A percentile compares a stretch with the other conserved stretches of the same genome.
phyloP scores from a whole-genome alignment of 305 asterid genomes.

The Fraxinus paxiana region DNA sequence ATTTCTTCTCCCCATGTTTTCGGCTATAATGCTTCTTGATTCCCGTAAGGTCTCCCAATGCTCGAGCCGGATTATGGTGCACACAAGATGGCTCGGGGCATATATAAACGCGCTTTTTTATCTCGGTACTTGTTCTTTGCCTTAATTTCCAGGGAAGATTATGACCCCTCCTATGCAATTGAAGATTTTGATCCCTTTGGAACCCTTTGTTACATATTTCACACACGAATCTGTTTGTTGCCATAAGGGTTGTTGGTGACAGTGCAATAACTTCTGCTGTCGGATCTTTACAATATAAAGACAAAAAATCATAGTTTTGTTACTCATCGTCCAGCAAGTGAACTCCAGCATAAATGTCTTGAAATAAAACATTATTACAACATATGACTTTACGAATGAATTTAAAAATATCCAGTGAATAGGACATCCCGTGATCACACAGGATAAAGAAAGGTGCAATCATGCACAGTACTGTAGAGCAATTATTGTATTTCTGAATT shows the following conservation, averaged over 20 bases:
- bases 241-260: slow-evolving; percentile 82
- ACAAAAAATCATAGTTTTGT: neutral
- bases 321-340: neutral
- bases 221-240: slow-evolving; percentile 78
- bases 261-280: slow-evolving; percentile 79
- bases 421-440: slow-evolving; percentile 7
- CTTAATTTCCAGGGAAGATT: slow-evolving; percentile 87
- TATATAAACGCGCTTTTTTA: slow-evolving; percentile 66
- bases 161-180: slow-evolving; percentile 77
- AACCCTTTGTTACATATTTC: slow-evolving; percentile 83
- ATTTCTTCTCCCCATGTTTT: slow-evolving; percentile 89
- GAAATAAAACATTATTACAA: neutral
- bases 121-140: slow-evolving; percentile 59
- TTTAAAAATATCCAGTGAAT: neutral
- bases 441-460: slow-evolving; percentile 34
- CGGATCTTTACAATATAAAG: slow-evolving; percentile 44
- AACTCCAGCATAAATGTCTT: neutral
- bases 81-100: slow-evolving; percentile 83
- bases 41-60: slow-evolving; percentile 85
- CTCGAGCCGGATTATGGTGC: slow-evolving; percentile 71
- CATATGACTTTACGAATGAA: neutral
- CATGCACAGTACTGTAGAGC: slow-evolving; percentile 33
- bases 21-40: slow-evolving; percentile 86
- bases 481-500: slow-evolving; percentile 34
- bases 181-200: slow-evolving; percentile 82